These are phyloP conservation scores for Trypanosoma lewisi DNA, from an alignment of 208 protist genomes.

Conservation along the genomic window DNA sequence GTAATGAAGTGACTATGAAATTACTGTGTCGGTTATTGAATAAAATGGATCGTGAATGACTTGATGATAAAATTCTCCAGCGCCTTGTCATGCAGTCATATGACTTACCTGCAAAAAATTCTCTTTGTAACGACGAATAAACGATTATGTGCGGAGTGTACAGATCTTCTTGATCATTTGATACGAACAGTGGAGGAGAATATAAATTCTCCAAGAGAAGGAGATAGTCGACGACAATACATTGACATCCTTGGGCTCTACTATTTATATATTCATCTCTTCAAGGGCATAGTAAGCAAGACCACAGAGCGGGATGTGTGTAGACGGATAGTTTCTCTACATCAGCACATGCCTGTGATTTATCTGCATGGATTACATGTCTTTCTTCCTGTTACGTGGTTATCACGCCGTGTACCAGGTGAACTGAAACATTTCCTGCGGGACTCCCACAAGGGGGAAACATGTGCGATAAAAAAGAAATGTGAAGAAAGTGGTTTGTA, in stretches of 20 bases:
- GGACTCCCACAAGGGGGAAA: conserved; percentile 33
- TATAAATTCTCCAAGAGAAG: conserved; percentile 36
- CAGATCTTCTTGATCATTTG: conserved; percentile 30
- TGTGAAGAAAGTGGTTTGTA: conserved; percentile 15
- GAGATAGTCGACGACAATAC: conserved; percentile 37
- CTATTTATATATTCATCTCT: conserved; percentile 58
- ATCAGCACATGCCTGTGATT: conserved; percentile 43
- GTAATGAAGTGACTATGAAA: conserved; percentile 36
- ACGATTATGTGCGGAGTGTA: conserved; percentile 63
- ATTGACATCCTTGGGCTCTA: conserved; percentile 68
- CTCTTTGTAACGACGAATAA: conserved; percentile 46
- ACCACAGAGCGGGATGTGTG: conserved; percentile 8
- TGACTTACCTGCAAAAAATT: conserved; percentile 35
- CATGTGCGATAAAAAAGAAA: conserved; percentile 21
- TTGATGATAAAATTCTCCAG: conserved; percentile 73
- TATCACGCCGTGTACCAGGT: conserved; percentile 27
- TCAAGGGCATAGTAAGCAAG: conserved; percentile 18
- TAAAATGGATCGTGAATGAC: conserved; percentile 55
- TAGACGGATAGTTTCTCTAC: conserved; percentile 42
- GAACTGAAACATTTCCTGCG: conserved; percentile 18
- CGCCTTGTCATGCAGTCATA: conserved; percentile 58
- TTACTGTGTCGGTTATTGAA: conserved; percentile 57
- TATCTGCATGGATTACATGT: conserved; percentile 28
- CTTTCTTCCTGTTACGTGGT: conserved; percentile 26
- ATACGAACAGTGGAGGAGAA: conserved; percentile 22